Evolutionary conservation across 2,329 filamentous ascomycete species (phyloP).

Genomic region (Pseudocercospora musae): DNA sequence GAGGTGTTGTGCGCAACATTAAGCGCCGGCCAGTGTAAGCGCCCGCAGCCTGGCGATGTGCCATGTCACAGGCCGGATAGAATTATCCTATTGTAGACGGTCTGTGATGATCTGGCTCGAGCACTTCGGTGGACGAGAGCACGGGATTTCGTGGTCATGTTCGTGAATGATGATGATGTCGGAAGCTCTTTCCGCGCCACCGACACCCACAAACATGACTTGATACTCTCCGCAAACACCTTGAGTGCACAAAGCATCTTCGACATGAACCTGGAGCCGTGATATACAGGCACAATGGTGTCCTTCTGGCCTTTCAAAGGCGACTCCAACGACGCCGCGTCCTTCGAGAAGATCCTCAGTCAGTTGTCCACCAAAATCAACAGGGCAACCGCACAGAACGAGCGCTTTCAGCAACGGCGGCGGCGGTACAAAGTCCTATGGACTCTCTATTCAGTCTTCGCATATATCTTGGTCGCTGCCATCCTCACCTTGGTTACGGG

Average conservation of each 20-base stretch:
- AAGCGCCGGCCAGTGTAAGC: conserved; percentile 26
- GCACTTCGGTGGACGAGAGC: not conserved
- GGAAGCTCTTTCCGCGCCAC: not conserved
- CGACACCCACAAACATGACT: not conserved
- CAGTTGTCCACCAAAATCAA: conserved; percentile 79
- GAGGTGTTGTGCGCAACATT: conserved; percentile 17
- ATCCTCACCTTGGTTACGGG: conserved; percentile 83
- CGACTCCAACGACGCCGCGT: conserved; percentile 77
- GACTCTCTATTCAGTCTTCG: conserved; percentile 87
- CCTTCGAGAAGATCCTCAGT: conserved; percentile 88
- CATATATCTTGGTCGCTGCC: conserved; percentile 81
- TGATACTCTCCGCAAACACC: not conserved
- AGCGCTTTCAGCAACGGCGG: conserved; percentile 66
- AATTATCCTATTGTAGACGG: conserved; percentile 1
- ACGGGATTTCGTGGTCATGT: conserved; percentile 1
- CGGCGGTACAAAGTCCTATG: conserved; percentile 79
- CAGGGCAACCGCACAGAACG: conserved; percentile 68
- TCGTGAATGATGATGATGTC: not conserved
- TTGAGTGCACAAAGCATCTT: not conserved
- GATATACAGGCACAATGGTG: conserved; percentile 57
- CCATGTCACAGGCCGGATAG: not conserved
- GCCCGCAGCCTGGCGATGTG: conserved; percentile 16
- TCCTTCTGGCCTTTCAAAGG: conserved; percentile 86
- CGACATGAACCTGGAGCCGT: conserved; percentile 11
- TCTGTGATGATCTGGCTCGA: not conserved